phyloP scores from a whole-genome alignment of 2,329 filamentous ascomycete genomes.

The Cordyceps farinosa region DNA sequence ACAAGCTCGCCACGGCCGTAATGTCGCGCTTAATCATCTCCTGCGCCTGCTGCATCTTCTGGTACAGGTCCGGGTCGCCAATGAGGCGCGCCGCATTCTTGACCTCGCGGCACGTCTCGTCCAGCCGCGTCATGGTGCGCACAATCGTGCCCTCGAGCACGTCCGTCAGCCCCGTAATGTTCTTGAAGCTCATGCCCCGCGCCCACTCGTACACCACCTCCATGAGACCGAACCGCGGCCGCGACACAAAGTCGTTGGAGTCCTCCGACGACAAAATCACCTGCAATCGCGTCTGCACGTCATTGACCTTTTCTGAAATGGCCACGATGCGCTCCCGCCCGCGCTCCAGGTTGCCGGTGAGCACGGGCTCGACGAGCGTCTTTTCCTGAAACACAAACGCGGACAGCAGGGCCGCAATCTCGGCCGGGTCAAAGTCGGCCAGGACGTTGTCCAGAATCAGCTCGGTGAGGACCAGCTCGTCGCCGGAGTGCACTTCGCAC shows the following conservation, averaged over 20 bases:
- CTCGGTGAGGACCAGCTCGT: conserved; percentile 93
- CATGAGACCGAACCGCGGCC: conserved; percentile 86
- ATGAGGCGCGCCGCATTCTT: conserved; percentile 96
- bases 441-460: conserved; percentile 95
- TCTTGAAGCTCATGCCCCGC: conserved; percentile 95
- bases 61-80: conserved; percentile 86
- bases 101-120: conserved; percentile 95
- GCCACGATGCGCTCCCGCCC: conserved; percentile 82
- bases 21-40: conserved; percentile 98
- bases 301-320: conserved; percentile 90
- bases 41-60: conserved; percentile 96
- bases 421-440: conserved; percentile 89
- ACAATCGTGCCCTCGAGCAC: conserved; percentile 98
- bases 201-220: conserved; percentile 99
- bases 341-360: conserved; percentile 77
- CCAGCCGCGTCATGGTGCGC: conserved; percentile 84
- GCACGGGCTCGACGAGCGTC: conserved; percentile 73
- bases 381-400: conserved; percentile 98
- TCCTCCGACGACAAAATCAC: conserved; percentile 89
- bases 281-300: conserved; percentile 83
- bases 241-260: conserved; percentile 84
- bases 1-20: conserved; percentile 81
- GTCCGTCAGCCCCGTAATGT: conserved; percentile 92
- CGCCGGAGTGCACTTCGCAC: conserved; percentile 95
- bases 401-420: conserved; percentile 91